Base-by-base conservation (phyloP, 345 rosid species). In the Syzygium oleosum region DNA sequence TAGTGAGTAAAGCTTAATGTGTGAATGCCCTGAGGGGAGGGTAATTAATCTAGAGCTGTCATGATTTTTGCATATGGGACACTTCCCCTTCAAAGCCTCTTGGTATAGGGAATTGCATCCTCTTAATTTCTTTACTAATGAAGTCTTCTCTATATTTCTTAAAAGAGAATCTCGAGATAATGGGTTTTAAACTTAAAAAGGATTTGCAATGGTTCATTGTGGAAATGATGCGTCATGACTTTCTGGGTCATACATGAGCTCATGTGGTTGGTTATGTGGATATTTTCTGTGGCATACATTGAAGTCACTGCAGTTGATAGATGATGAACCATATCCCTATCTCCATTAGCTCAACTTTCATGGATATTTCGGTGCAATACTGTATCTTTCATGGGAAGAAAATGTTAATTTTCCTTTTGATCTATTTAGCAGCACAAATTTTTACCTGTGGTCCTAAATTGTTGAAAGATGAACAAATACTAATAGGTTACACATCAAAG, bases 401-500 rank as follows among this genome's bases (percentile, higher is more conserved):
- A 73, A 73, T 65, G 25, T 22, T 21, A 9, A 73, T 73, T 73
- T 34, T 2, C 49, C 14, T 17, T 34, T 34, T 85, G 87, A 59
- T 68, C 38, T 15, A 43, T 73, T 31, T 68, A 23, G 38, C 6
- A 41, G 68, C 63, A 10, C 25, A 56, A 41, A 55, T 85, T 54
- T 27, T 85, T 31, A 38, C n/a, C 41, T 41, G 19, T 41, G n/a
- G 27, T 86, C 22, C 41, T 59, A n/a, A 10, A 12, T n/a, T 86
- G 84, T 14, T 85, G 68, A 53, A 58, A 61, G 34, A 52, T 85
- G 89, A 51, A 52, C 89, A 84, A 55, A 86, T 73, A 77, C 31
- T 87, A 54, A 14, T 90, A 97, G 99, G 94, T 87, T 84, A 88
- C 88, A 85, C 93, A 92, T 85, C 88, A 91, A 86, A 94, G 95